Evolutionary conservation across 306 rosid species (phyloP).

Genomic region (Dryas alaskensis): DNA sequence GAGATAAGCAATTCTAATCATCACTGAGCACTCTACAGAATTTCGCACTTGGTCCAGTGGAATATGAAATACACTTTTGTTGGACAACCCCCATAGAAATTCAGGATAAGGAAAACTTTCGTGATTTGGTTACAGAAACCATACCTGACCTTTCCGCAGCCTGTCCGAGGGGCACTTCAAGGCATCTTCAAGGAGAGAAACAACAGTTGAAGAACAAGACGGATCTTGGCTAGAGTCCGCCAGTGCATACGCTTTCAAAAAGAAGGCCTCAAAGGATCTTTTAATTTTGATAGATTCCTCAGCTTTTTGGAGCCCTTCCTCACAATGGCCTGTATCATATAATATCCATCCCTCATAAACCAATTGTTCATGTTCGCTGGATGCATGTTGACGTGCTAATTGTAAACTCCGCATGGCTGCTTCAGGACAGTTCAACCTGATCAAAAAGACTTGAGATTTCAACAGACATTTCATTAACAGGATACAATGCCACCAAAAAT

Average conservation of each 20-base stretch:
- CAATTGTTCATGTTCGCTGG: slow-evolving; percentile 73
- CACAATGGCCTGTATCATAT: slow-evolving; percentile 87
- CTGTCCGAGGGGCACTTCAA: slow-evolving; percentile 89
- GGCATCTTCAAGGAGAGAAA: slow-evolving; percentile 85
- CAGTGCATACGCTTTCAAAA: slow-evolving; percentile 88
- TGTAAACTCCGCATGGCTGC: slow-evolving; percentile 92
- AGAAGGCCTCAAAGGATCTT: slow-evolving; percentile 91
- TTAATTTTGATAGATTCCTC: slow-evolving; percentile 80
- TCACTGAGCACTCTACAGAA: not conserved
- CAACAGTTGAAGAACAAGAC: slow-evolving; percentile 68
- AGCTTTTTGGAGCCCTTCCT: slow-evolving; percentile 85
- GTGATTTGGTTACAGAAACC: slow-evolving; percentile 22
- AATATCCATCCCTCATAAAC: slow-evolving; percentile 95
- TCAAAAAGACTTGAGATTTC: slow-evolving; percentile 30
- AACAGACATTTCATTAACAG: slow-evolving; percentile 4
- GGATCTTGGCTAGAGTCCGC: slow-evolving; percentile 81
- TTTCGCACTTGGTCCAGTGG: not conserved
- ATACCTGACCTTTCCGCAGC: slow-evolving; percentile 95
- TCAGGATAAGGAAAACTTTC: not conserved
- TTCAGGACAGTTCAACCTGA: slow-evolving; percentile 85
- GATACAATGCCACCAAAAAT: not conserved
- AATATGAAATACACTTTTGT: not conserved
- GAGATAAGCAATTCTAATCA: not conserved
- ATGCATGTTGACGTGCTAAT: slow-evolving; percentile 84
- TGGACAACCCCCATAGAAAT: not conserved